Base-by-base conservation (phyloP, 2,329 filamentous ascomycete species). In the Coleophoma cylindrospora region DNA sequence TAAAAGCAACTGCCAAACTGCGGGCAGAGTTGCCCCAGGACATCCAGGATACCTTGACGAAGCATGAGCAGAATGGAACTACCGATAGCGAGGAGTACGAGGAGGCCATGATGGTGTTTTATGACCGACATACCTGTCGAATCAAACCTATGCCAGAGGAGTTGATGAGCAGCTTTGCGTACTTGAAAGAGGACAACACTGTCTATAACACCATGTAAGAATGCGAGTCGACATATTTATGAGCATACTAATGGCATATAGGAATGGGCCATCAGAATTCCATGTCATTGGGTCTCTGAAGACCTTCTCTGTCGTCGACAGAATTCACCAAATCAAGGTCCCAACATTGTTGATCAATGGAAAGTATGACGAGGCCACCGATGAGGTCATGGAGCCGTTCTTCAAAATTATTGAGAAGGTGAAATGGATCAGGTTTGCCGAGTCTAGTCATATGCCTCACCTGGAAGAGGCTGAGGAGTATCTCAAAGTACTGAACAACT, bases 311-410 rank as follows among this genome's bases (percentile, higher is more conserved):
- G 60, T 70, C 17, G 61, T 61, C 1, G 55, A 61, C 2, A 50
- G 65, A 15, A 47, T 72, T 34, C 57, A 66, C 45, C 64, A 68
- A 36, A 71, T 75, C 48, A 59, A 61, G 0, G 66, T 66, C 3
- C 61, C 65, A 15, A 70, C 67, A 4, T 56, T 76, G 34, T 54
- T 75, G 0, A 62, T 72, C 44, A 74, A 74, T 57, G 71, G 70
- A 7, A 59, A 64, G 43, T 71, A 66, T 50, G 72, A 74, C 51
- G 49, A 57, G 43, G 57, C 51, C 4, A 52, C 54, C 10, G 58
- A 72, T 52, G 58, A 65, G 33, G 61, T 57, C 19, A 57, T 66
- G n/a, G 54, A 56, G 43, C 64, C 67, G 0, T 73, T 60, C 53
- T 73, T 69, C 51, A 48, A 61, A 3, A 53, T 60, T 2, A 70